phyloP scores from a whole-genome alignment of 1,284 basidiomycete species.

The Ganoderma lucidum region DNA sequence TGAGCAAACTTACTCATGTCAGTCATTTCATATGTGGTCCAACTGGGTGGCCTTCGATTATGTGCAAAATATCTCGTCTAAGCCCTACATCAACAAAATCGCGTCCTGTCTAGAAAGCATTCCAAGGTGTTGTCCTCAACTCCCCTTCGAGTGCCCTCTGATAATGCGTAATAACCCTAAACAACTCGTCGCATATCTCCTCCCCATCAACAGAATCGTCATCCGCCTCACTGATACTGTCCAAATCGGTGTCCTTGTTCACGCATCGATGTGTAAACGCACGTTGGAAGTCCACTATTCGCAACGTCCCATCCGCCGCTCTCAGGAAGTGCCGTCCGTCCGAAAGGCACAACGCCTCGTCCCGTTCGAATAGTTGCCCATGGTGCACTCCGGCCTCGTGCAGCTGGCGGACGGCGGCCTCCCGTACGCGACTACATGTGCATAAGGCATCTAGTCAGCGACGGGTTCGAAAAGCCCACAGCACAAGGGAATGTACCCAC shows the following conservation, averaged over 20 bases:
- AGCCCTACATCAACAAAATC: neutral
- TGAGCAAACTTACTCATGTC: too few species aligned
- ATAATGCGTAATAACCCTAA: conserved; percentile 15
- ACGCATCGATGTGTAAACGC: conserved; percentile 20
- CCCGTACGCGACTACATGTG: conserved; percentile 40
- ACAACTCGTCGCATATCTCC: conserved; percentile 14
- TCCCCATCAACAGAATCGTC: neutral
- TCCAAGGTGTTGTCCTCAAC: conserved; percentile 14
- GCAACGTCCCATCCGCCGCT: conserved; percentile 38
- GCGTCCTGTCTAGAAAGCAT: conserved; percentile 9
- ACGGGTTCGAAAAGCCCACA: too few species aligned
- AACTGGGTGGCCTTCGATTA: too few species aligned
- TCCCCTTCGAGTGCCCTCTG: conserved; percentile 12
- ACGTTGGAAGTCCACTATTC: conserved; percentile 47
- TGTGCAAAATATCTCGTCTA: too few species aligned
- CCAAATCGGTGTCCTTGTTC: neutral
- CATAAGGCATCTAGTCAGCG: conserved; percentile 21
- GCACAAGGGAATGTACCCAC: conserved; percentile 14
- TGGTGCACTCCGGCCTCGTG: conserved; percentile 48
- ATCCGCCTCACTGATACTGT: neutral
- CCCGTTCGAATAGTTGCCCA: conserved; percentile 39
- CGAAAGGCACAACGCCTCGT: conserved; percentile 42
- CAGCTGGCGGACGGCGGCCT: conserved; percentile 43
- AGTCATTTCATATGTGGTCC: too few species aligned
- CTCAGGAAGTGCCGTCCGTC: conserved; percentile 42